These are phyloP conservation scores for Talaromyces rugulosus DNA, from an alignment of 2,329 filamentous ascomycete species.

Conservation along the genomic window DNA sequence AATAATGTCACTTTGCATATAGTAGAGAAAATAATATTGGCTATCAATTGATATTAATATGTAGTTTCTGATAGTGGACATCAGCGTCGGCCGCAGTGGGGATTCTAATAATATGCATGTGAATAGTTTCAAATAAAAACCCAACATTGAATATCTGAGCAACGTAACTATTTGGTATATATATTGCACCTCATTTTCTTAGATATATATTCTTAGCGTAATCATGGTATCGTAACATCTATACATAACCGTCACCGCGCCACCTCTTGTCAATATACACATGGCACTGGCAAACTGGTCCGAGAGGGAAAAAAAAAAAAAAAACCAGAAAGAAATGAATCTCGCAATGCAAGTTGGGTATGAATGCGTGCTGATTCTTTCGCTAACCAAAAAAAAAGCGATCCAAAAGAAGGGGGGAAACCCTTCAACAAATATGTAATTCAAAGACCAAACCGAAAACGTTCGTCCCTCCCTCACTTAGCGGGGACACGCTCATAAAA, in stretches of 20 bases:
- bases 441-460: not conserved
- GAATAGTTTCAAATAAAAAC: too few species aligned
- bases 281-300: not conserved
- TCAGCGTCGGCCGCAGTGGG: too few species aligned
- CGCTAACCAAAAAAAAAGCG: not conserved
- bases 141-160: too few species aligned
- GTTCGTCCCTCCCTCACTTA: constrained; percentile 24
- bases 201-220: not conserved
- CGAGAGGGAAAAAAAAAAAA: not conserved
- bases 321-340: not conserved
- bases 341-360: constrained; percentile 1
- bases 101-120: too few species aligned
- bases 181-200: not conserved
- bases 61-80: not conserved
- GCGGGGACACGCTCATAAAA: constrained; percentile 55
- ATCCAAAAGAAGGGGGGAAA: not conserved
- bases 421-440: not conserved
- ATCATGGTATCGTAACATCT: constrained; percentile 1
- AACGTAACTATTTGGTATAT: too few species aligned
- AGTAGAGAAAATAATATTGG: not conserved
- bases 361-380: not conserved
- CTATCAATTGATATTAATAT: too few species aligned
- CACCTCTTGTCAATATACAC: not conserved
- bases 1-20: not conserved
- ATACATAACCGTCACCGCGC: not conserved